phyloP scores from a whole-genome alignment of 2,329 filamentous ascomycete genomes.

The Aspergillus awamori region DNA sequence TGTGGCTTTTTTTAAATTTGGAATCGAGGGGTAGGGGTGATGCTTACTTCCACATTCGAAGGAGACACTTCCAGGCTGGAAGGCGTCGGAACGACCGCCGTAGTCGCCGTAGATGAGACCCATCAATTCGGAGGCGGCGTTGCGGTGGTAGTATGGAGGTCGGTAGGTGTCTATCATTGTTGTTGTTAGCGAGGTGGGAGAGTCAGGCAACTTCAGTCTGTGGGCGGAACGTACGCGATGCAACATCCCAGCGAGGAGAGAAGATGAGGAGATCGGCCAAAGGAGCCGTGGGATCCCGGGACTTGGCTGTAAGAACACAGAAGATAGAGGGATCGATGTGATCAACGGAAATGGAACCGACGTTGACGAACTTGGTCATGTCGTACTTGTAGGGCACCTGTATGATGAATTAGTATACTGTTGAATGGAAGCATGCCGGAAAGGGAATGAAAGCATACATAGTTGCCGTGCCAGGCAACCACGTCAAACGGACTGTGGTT shows the following conservation, averaged over 20 bases:
- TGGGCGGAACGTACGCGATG: conserved; percentile 32
- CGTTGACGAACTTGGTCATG: conserved; percentile 44
- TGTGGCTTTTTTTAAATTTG: neutral
- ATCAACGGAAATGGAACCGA: conserved; percentile 45
- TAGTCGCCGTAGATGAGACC: conserved; percentile 42
- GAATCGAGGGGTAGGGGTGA: neutral
- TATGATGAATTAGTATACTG: conserved; percentile 1
- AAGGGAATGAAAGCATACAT: conserved; percentile 36
- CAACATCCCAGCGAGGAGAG: conserved; percentile 44
- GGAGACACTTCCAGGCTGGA: conserved; percentile 39
- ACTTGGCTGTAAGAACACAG: conserved; percentile 45
- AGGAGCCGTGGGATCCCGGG: conserved; percentile 37
- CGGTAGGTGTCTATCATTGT: conserved; percentile 39
- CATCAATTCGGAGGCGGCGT: conserved; percentile 45
- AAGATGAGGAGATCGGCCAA: conserved; percentile 46
- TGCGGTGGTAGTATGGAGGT: conserved; percentile 48
- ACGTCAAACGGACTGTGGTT: conserved; percentile 71
- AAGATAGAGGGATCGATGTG: conserved; percentile 48
- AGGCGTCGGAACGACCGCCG: conserved; percentile 38
- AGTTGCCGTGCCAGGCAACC: conserved; percentile 72
- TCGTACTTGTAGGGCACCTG: conserved; percentile 47
- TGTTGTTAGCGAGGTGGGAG: neutral
- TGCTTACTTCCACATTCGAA: conserved; percentile 40
- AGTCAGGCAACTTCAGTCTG: no score
- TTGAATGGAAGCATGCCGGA: neutral